Conservation (phyloP, 2,329 filamentous ascomycete genomes). For the Cordyceps pruinosa region DNA sequence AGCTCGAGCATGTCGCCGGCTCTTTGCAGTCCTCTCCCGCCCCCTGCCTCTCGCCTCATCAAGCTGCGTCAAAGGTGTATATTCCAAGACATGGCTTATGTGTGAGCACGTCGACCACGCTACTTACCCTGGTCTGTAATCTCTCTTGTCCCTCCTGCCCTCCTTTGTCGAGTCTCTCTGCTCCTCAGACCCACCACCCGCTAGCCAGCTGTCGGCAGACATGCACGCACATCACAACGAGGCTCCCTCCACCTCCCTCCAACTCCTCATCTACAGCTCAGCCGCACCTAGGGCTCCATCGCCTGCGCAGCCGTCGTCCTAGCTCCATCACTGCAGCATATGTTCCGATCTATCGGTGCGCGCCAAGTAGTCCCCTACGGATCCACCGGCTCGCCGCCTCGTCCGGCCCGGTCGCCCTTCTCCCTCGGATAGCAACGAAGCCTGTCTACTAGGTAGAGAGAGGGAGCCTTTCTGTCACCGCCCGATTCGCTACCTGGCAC, state of each 20-base stretch:
- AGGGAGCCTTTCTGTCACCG: background rate
- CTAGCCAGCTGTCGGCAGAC: background rate
- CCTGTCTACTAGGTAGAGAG: background rate
- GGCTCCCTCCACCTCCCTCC: background rate
- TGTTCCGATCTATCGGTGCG: background rate
- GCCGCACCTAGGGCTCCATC: conserved; percentile 3
- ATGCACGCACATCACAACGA: background rate
- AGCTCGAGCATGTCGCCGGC: background rate
- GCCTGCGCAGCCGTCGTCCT: background rate
- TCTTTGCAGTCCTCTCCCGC: too few species aligned
- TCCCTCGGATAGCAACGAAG: background rate
- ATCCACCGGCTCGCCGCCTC: background rate
- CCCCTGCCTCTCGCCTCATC: background rate
- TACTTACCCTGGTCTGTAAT: background rate
- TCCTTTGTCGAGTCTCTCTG: background rate
- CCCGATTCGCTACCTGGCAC: background rate
- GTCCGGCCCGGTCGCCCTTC: background rate
- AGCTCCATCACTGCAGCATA: too few species aligned
- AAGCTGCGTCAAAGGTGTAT: background rate
- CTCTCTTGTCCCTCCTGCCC: background rate
- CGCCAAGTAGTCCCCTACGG: background rate
- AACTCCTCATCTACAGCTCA: background rate
- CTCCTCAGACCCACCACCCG: background rate
- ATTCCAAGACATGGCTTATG: background rate
- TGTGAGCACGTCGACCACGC: background rate